Percentiles rank a stretch among this genome's conserved stretches.
Evolutionary conservation across 805 yeast genomes (phyloP).

Genomic region (Phaffomyces antillensis): DNA sequence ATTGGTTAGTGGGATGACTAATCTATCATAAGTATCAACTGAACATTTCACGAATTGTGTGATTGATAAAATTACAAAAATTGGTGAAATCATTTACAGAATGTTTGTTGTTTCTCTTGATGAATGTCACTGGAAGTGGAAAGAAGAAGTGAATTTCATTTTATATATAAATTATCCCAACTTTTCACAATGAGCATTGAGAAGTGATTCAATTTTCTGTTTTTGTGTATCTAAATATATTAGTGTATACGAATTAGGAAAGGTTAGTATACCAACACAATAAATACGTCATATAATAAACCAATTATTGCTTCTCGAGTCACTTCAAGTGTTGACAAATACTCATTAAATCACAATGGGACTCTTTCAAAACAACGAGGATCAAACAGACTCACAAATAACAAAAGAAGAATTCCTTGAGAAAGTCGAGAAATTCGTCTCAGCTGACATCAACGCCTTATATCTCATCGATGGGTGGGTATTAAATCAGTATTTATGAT

Average conservation of each 20-base stretch:
- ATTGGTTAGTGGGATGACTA: slow-evolving; percentile 8
- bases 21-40: background rate
- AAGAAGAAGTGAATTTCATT: too few relatives aligned
- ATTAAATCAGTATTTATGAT: background rate
- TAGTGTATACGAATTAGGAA: background rate
- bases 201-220: background rate
- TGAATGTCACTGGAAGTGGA: too few relatives aligned
- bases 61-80: too few relatives aligned
- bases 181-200: background rate
- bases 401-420: slow-evolving; percentile 2
- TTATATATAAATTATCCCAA: too few relatives aligned
- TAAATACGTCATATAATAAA: too few relatives aligned
- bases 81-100: too few relatives aligned
- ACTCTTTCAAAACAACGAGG: background rate
- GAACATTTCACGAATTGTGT: background rate
- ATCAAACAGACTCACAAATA: background rate
- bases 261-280: background rate
- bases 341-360: background rate
- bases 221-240: too few relatives aligned
- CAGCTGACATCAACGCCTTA: slow-evolving; percentile 10
- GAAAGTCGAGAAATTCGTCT: slow-evolving; percentile 10
- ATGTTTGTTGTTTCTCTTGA: too few relatives aligned
- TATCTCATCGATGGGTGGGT: slow-evolving; percentile 22
- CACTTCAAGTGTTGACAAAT: too few relatives aligned
- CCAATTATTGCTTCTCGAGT: too few relatives aligned